phyloP scores from a whole-genome alignment of 768 basidiomycete species.

The Termitomyces sp. region DNA sequence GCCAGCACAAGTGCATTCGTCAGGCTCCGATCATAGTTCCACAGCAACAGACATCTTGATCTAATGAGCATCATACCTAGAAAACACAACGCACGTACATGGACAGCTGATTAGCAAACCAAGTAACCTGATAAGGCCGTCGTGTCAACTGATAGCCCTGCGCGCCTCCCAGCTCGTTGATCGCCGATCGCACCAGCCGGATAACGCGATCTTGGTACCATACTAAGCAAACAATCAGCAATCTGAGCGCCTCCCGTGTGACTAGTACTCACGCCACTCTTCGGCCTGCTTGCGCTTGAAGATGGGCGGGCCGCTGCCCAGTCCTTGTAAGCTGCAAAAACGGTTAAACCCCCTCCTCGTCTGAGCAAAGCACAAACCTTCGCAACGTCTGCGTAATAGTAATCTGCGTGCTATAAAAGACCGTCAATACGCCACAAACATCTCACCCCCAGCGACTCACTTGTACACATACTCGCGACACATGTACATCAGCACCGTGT shows the following conservation, averaged over 20 bases:
- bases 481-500: constrained; percentile 61
- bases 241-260: too few species aligned
- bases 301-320: constrained; percentile 41
- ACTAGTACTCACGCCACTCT: constrained; percentile 64
- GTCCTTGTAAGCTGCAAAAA: constrained; percentile 38
- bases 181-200: constrained; percentile 49
- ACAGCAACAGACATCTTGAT: constrained; percentile 56
- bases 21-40: constrained; percentile 56
- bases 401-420: constrained; percentile 49
- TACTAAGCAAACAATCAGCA: constrained; percentile 33
- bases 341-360: not conserved
- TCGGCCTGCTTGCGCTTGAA: constrained; percentile 70
- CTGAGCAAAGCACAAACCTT: constrained; percentile 41
- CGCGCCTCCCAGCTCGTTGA: constrained; percentile 44
- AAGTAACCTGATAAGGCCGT: constrained; percentile 64
- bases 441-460: constrained; percentile 36
- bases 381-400: constrained; percentile 58
- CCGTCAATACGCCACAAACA: too few species aligned
- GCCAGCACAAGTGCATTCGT: constrained; percentile 58
- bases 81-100: constrained; percentile 35
- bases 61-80: not conserved
- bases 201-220: constrained; percentile 64
- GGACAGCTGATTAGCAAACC: constrained; percentile 65
- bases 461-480: constrained; percentile 70
- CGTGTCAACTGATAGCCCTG: constrained; percentile 55